Base-by-base conservation (phyloP, 208 protist genomes). In the Trypanosoma theileri region DNA sequence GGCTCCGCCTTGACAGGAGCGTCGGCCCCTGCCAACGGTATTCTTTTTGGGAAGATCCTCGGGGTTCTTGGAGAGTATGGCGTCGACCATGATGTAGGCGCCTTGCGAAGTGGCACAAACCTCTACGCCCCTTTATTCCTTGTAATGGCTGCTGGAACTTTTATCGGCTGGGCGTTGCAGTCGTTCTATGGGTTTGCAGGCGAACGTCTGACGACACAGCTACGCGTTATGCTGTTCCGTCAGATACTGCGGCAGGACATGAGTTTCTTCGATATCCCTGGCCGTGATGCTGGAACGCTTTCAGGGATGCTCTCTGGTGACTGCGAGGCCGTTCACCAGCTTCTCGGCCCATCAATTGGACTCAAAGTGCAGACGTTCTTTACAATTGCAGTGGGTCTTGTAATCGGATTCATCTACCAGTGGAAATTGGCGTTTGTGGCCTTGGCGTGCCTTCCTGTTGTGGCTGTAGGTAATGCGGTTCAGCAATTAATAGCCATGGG, bases 171-270 rank as follows among this genome's bases (percentile, higher is more conserved):
- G 77, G 9, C 73, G 14, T 65, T 91, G 26, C 81, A 89, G 46
- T 71, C 54, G 44, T 84, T 91, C 71, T 91, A 88, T 75, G 85
- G 85, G 54, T 89, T 88, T 70, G 83, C 80, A 0, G 88, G 88
- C 11, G 81, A 91, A 70, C 73, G 81, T 59, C 60, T 94, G 45
- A 94, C 88, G 28, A 86, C 80, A 53, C 67, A 74, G 55, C 66
- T 94, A 17, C 85, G 88, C 55, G 73, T 77, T 4, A 69, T 81
- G 64, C 79, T 94, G 3, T 88, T 91, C 65, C 66, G 62, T n/a
- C 75, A 88, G 54, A 88, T 94, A 26, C 61, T 94, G 12, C 80
- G 85, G 3, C 89, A 95, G 64, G 89, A 95, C 68, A 88, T 91
- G 81, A 88, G 60, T 73, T 95, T 93, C 75, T 95, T 93, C 58